These are phyloP conservation scores for Calonectria pauciramosa DNA, from an alignment of 2,329 filamentous ascomycete genomes.

Conservation along the genomic window DNA sequence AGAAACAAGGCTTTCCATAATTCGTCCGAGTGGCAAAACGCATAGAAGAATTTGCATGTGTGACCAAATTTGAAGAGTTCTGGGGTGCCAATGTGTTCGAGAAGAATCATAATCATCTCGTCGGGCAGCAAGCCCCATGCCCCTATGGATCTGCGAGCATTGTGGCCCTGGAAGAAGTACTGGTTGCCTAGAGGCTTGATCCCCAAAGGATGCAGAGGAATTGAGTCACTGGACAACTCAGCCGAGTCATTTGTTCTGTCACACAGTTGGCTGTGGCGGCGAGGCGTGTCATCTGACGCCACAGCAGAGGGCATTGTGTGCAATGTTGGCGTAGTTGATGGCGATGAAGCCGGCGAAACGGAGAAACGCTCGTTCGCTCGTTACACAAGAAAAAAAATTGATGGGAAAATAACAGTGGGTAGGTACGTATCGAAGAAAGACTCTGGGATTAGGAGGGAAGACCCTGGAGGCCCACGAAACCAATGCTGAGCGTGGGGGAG, in stretches of 20 bases:
- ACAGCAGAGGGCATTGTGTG: constrained; percentile 40
- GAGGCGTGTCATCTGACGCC: constrained; percentile 17
- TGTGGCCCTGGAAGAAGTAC: constrained; percentile 73
- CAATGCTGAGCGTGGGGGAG: constrained; percentile 29
- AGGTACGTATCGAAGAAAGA: constrained; percentile 7
- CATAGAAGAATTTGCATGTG: constrained; percentile 89
- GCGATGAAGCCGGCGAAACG: neutral
- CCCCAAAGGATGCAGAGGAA: constrained; percentile 84
- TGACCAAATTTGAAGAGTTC: constrained; percentile 76
- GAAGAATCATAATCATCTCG: constrained; percentile 80
- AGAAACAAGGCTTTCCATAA: constrained; percentile 90
- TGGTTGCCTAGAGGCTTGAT: constrained; percentile 91
- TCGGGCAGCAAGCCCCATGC: constrained; percentile 80
- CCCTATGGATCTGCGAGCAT: constrained; percentile 77
- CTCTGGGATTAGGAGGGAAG: neutral
- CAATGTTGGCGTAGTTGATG: neutral
- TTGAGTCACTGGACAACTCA: constrained; percentile 59
- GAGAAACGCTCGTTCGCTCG: neutral
- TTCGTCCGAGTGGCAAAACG: constrained; percentile 86
- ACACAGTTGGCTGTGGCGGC: constrained; percentile 35
- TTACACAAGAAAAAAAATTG: neutral
- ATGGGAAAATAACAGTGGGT: neutral
- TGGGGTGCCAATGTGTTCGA: constrained; percentile 79
- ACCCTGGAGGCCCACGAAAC: constrained; percentile 13
- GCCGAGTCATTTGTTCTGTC: constrained; percentile 36